Evolutionary conservation across 140 eudicot species (phyloP).

Genomic region (Bidens hawaiensis): DNA sequence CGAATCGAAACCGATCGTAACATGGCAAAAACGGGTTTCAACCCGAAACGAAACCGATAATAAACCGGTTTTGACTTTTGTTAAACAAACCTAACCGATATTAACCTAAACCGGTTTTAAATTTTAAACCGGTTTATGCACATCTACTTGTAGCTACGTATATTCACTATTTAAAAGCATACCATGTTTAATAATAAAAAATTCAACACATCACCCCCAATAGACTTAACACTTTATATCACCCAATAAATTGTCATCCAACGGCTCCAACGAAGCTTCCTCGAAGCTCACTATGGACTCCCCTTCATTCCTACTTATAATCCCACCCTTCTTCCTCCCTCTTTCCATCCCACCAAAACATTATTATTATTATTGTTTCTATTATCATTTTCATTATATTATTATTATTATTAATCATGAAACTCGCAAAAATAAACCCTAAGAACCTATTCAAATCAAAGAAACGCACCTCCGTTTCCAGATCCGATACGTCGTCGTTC

Average conservation of each 20-base stretch:
- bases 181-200: no score
- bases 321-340: constrained; percentile 34
- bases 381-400: background rate
- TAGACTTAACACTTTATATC: background rate
- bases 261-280: constrained; percentile 49
- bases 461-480: constrained; percentile 34
- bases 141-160: no score
- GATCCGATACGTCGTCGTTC: constrained; percentile 50
- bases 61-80: no score
- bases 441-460: constrained; percentile 39
- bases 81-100: no score
- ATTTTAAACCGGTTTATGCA: no score
- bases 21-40: no score
- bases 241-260: constrained; percentile 16
- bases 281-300: constrained; percentile 46
- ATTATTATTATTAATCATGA: constrained; percentile 32
- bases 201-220: constrained; percentile 9
- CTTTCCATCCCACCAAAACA: constrained; percentile 20
- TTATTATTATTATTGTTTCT: background rate
- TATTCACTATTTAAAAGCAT: no score
- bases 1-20: no score
- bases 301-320: constrained; percentile 36
- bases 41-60: no score
- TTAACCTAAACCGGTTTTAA: no score
- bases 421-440: constrained; percentile 41